These are phyloP conservation scores for Castanea sativa DNA, from an alignment of 306 rosid species.

Conservation along the genomic window DNA sequence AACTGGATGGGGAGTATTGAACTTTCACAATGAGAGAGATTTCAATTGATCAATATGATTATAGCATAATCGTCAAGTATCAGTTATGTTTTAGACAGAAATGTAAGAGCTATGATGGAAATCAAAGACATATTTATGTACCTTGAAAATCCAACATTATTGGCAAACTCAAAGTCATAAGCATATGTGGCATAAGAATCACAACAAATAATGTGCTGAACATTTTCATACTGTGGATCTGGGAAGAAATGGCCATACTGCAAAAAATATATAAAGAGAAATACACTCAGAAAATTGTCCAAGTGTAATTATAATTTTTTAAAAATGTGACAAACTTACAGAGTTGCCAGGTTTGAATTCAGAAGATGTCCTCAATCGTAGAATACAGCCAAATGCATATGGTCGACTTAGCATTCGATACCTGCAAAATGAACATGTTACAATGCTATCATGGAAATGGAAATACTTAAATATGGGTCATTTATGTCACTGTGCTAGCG, in stretches of 20 bases:
- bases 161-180: conserved; percentile 88
- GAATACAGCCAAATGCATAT: conserved; percentile 89
- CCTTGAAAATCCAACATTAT: conserved; percentile 87
- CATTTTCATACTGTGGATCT: conserved; percentile 97
- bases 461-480: background rate
- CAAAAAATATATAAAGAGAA: conserved; percentile 36
- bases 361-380: conserved; percentile 83
- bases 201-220: conserved; percentile 93
- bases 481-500: background rate
- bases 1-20: background rate
- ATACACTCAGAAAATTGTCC: conserved; percentile 22
- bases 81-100: background rate
- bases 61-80: background rate
- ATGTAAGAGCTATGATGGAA: background rate
- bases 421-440: conserved; percentile 48
- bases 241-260: conserved; percentile 99
- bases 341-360: conserved; percentile 87
- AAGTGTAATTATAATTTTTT: conserved; percentile 15
- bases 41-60: background rate
- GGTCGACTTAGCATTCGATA: conserved; percentile 94
- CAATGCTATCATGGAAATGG: conserved; percentile 8
- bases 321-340: conserved; percentile 52
- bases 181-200: conserved; percentile 97
- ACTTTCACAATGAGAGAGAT: background rate
- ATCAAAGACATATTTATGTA: conserved; percentile 24